Evolutionary conservation across 1,139 yeast species (phyloP).

Genomic region (Diutina rugosa): DNA sequence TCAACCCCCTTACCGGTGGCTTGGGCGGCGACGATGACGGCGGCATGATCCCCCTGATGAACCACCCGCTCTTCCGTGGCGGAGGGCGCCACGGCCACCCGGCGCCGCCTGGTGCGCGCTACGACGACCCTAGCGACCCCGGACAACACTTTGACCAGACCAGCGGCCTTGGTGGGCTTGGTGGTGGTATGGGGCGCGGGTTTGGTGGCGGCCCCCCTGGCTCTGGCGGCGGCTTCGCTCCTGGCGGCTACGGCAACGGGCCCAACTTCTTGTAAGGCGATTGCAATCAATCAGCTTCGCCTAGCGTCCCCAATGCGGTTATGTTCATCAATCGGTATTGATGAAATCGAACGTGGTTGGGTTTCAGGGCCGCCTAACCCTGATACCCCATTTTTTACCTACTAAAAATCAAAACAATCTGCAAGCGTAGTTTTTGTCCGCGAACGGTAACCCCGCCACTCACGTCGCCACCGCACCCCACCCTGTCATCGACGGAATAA

Average conservation of each 20-base stretch:
- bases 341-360: not conserved
- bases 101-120: slow-evolving; percentile 1
- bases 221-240: not conserved
- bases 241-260: not conserved
- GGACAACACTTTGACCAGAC: not conserved
- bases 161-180: not conserved
- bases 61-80: not conserved
- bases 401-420: not conserved
- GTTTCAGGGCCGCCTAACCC: not conserved
- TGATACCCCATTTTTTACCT: not conserved
- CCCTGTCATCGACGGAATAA: not conserved
- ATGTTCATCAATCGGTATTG: not conserved
- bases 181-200: not conserved
- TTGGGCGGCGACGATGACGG: not conserved
- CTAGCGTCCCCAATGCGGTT: not conserved
- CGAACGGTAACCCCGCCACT: not conserved
- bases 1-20: not conserved
- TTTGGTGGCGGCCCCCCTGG: not conserved
- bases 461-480: not conserved
- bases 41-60: slow-evolving; percentile 1
- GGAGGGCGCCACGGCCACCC: not conserved
- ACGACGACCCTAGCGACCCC: not conserved
- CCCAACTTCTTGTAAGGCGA: not conserved
- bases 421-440: not conserved
- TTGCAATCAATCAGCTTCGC: not conserved